These are phyloP conservation scores for Colletotrichum graminicola DNA, from an alignment of 2,329 filamentous ascomycete genomes.

Conservation along the genomic window DNA sequence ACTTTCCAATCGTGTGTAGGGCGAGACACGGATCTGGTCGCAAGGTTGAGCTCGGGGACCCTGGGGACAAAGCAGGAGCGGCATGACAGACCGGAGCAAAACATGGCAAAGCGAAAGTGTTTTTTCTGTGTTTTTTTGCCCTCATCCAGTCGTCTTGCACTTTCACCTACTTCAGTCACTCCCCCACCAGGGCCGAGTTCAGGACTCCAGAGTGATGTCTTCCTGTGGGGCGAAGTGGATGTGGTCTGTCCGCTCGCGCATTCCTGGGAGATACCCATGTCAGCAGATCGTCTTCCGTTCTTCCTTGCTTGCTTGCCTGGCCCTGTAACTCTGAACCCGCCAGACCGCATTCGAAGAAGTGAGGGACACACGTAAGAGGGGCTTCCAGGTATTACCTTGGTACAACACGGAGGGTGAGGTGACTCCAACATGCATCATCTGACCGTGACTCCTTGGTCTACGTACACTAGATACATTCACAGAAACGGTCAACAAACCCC, in stretches of 20 bases:
- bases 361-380: not conserved
- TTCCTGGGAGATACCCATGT: slow-evolving; percentile 22
- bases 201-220: slow-evolving; percentile 40
- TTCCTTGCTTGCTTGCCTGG: slow-evolving; percentile 11
- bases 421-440: slow-evolving; percentile 33
- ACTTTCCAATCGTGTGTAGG: slow-evolving; percentile 37
- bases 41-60: slow-evolving; percentile 24
- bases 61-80: slow-evolving; percentile 5
- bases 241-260: slow-evolving; percentile 30
- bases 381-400: slow-evolving; percentile 1
- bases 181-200: slow-evolving; percentile 25
- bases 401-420: slow-evolving; percentile 8
- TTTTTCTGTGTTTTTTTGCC: slow-evolving; percentile 9
- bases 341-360: slow-evolving; percentile 13
- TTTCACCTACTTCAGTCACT: not conserved
- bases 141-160: slow-evolving; percentile 4
- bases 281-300: slow-evolving; percentile 25
- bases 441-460: slow-evolving; percentile 17
- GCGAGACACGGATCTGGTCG: slow-evolving; percentile 30
- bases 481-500: not conserved
- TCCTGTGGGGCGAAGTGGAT: slow-evolving; percentile 29
- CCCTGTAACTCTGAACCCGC: slow-evolving; percentile 1
- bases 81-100: slow-evolving; percentile 6
- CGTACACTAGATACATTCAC: slow-evolving; percentile 6
- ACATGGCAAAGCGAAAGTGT: slow-evolving; percentile 6